Conservation (phyloP, 148 eudicot species). For the Oxyria digyna region DNA sequence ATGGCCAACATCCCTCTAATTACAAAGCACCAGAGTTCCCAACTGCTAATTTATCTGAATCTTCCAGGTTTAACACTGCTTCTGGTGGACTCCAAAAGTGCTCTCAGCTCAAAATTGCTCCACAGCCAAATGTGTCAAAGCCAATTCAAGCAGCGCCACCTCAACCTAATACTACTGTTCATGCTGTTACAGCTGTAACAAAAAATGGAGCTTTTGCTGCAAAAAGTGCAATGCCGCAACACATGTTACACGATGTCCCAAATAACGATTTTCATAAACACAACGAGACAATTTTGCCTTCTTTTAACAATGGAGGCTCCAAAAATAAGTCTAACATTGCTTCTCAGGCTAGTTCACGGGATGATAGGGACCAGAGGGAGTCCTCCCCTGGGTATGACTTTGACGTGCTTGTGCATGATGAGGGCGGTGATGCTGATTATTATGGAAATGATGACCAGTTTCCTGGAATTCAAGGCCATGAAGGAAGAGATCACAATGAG, state of each 20-base stretch:
- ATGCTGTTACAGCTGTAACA: constrained; percentile 15
- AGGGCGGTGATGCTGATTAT: constrained; percentile 47
- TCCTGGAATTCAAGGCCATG: constrained; percentile 32
- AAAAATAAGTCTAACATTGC: constrained; percentile 26
- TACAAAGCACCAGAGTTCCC: constrained; percentile 36
- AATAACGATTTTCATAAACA: constrained; percentile 28
- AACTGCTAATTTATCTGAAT: constrained; percentile 23
- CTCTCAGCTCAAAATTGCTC: constrained; percentile 28
- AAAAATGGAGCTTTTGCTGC: constrained; percentile 19
- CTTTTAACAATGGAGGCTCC: constrained; percentile 29
- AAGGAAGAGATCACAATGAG: constrained; percentile 38
- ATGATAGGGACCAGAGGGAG: constrained; percentile 50
- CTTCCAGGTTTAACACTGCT: constrained; percentile 32
- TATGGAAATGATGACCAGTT: constrained; percentile 56
- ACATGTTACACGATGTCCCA: constrained; percentile 14
- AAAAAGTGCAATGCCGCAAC: constrained; percentile 15
- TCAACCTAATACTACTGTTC: constrained; percentile 19
- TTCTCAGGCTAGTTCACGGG: constrained; percentile 27
- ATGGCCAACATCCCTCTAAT: constrained; percentile 30
- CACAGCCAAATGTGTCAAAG: constrained; percentile 21
- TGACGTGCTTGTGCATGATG: constrained; percentile 94
- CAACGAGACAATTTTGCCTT: constrained; percentile 17
- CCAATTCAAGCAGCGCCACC: constrained; percentile 18
- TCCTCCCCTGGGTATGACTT: constrained; percentile 97
- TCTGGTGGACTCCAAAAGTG: constrained; percentile 41